Base-by-base conservation (phyloP, 495 filamentous ascomycete genomes). In the Oleoguttula mirabilis region DNA sequence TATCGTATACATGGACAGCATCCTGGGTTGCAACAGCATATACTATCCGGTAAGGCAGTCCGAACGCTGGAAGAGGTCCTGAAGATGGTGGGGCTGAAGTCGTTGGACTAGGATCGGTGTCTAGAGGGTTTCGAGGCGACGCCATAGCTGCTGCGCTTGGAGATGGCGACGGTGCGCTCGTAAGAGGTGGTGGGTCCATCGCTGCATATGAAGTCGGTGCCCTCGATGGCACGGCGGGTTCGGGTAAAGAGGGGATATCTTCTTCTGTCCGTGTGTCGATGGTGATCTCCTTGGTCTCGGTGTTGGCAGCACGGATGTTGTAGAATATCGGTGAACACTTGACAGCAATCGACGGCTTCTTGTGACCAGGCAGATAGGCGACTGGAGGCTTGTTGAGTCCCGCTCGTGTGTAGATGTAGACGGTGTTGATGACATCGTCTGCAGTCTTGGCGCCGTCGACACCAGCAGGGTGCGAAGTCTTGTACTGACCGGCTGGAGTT, bases 1-100 rank as follows among this genome's bases (percentile, higher is more conserved):
- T 99, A 58, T 99, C 92, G 60, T 96, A 96, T 21, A 99, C 71
- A 25, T 94, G 63, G n/a, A 99, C 79, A 0, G 92, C 82, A 60
- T 99, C 92, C 57, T 95, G 87, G 0, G 92, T 99, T 12, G 90
- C 92, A 33, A 99, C 90, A 4, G 88, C 90, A 65, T 96, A 99
- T 0, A 96, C 76, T 59, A 96, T 82, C 11, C 92, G 82, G 58
- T 99, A 95, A 1, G 86, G 84, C 27, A 96, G 66, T 1, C 76
- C 69, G 59, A 99, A 96, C 0, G 80, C 79, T 0, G 59, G 54
- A 19, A 45, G 32, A 2, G 62, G 62, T n/a, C 60, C 60, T 6
- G 56, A 10, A 11, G 83, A 68, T 21, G 72, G 71, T 6, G 79
- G 71, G 35, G 72, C 74, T 16, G 70, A 64, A 2, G 65, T 67